Evolutionary conservation across 2,329 filamentous ascomycete genomes (phyloP).

Genomic region (Alternaria sp.): DNA sequence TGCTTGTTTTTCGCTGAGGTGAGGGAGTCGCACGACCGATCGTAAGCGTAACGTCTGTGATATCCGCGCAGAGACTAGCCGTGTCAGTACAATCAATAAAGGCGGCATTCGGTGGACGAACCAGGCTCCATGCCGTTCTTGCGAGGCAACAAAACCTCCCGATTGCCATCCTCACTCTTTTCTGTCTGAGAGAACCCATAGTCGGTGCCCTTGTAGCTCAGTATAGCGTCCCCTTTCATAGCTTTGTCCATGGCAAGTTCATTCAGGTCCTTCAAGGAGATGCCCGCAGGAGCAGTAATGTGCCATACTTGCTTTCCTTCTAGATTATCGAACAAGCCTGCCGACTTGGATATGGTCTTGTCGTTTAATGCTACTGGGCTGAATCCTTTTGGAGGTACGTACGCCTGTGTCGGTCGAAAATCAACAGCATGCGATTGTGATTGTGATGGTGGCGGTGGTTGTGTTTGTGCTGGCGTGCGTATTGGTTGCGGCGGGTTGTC

Average conservation of each 20-base stretch:
- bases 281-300: conserved; percentile 74
- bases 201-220: conserved; percentile 70
- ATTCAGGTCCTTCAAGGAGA: conserved; percentile 73
- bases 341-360: conserved; percentile 39
- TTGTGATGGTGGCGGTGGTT: conserved; percentile 18
- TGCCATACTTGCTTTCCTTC: conserved; percentile 82
- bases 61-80: conserved; percentile 50
- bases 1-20: conserved; percentile 53
- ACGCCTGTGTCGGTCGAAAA: conserved; percentile 48
- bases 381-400: conserved; percentile 58
- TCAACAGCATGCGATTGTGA: conserved; percentile 42
- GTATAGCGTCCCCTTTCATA: conserved; percentile 61
- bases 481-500: conserved; percentile 34
- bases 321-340: conserved; percentile 66
- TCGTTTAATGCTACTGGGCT: conserved; percentile 59
- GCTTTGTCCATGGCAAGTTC: conserved; percentile 69
- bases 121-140: conserved; percentile 64
- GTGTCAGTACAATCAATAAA: conserved; percentile 18
- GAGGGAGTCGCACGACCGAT: conserved; percentile 66
- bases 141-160: conserved; percentile 69
- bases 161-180: conserved; percentile 61
- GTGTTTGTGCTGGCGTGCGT: conserved; percentile 25
- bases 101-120: conserved; percentile 50
- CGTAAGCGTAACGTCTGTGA: conserved; percentile 71
- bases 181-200: conserved; percentile 67